Conservation (phyloP, 23 red algal genomes). For the Gracilariopsis chorda region DNA sequence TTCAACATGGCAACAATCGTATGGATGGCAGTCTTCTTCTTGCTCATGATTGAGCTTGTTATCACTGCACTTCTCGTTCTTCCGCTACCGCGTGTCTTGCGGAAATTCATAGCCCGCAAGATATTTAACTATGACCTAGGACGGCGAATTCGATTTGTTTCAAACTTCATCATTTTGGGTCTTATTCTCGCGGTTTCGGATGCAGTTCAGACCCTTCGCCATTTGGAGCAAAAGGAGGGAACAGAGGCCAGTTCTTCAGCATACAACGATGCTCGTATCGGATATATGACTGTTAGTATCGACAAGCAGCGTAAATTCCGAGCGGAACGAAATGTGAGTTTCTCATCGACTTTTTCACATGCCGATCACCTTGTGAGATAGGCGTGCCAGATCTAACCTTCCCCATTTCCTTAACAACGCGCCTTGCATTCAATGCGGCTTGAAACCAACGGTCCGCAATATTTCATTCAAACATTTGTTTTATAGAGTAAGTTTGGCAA, state of each 20-base stretch:
- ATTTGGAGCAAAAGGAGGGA: conserved; percentile 30
- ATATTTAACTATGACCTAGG: conserved; percentile 70
- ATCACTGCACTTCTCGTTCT: conserved; percentile 63
- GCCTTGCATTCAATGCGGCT: too few species aligned
- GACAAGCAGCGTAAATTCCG: conserved; percentile 75
- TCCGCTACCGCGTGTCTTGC: conserved; percentile 62
- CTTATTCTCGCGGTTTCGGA: conserved; percentile 61
- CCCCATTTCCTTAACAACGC: not conserved
- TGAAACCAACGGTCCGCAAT: too few species aligned
- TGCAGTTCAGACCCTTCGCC: conserved; percentile 34
- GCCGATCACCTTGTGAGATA: not conserved
- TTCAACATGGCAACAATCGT: conserved; percentile 59
- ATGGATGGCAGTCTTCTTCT: conserved; percentile 67
- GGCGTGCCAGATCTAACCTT: not conserved
- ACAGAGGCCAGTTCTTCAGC: not conserved
- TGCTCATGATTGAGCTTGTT: conserved; percentile 70
- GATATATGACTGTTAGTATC: conserved; percentile 46
- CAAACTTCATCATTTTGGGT: conserved; percentile 58
- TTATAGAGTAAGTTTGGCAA: conserved; percentile 23
- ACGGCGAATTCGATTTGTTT: conserved; percentile 57
- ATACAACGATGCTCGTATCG: not conserved
- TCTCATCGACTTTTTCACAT: not conserved
- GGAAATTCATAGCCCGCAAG: conserved; percentile 54
- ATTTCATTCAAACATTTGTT: too few species aligned
- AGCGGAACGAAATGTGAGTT: conserved; percentile 68